Percentiles rank a stretch among this genome's conserved stretches.
phyloP scores from a whole-genome alignment of 1,139 yeast genomes.

The Protomyces inundatus region DNA sequence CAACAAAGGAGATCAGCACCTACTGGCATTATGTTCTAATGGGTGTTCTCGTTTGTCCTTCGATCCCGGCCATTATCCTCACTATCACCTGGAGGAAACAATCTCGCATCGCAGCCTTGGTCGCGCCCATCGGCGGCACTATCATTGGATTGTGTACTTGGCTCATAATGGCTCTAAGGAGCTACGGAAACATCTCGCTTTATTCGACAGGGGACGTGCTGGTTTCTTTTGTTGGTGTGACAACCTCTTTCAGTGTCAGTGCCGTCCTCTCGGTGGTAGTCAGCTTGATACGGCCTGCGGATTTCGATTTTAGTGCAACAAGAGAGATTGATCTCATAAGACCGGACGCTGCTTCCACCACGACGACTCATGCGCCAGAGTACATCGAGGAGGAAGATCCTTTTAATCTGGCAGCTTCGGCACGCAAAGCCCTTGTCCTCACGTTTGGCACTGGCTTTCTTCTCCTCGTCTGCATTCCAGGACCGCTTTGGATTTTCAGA shows the following conservation, averaged over 20 bases:
- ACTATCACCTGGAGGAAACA: slow-evolving; percentile 45
- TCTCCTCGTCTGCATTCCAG: not conserved
- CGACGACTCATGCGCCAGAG: not conserved
- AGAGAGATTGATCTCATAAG: slow-evolving; percentile 35
- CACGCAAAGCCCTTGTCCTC: not conserved
- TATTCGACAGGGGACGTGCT: slow-evolving; percentile 37
- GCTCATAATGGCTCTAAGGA: slow-evolving; percentile 33
- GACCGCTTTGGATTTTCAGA: not conserved
- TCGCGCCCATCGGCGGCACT: slow-evolving; percentile 36
- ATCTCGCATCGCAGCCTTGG: slow-evolving; percentile 29
- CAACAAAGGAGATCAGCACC: slow-evolving; percentile 33
- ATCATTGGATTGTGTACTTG: slow-evolving; percentile 40
- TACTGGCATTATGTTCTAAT: slow-evolving; percentile 40
- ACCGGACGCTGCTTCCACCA: not conserved
- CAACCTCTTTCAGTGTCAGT: slow-evolving; percentile 36
- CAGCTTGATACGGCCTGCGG: slow-evolving; percentile 39
- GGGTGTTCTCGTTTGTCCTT: slow-evolving; percentile 35
- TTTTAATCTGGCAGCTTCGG: not conserved
- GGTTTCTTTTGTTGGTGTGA: slow-evolving; percentile 42
- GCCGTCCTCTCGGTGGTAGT: slow-evolving; percentile 3
- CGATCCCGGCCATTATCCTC: slow-evolving; percentile 37
- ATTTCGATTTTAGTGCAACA: slow-evolving; percentile 41
- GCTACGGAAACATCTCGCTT: slow-evolving; percentile 30
- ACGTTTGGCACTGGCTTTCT: not conserved
- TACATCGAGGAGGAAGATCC: not conserved